Conservation (phyloP, 768 basidiomycete species). For the Phaffia tasmanica region DNA sequence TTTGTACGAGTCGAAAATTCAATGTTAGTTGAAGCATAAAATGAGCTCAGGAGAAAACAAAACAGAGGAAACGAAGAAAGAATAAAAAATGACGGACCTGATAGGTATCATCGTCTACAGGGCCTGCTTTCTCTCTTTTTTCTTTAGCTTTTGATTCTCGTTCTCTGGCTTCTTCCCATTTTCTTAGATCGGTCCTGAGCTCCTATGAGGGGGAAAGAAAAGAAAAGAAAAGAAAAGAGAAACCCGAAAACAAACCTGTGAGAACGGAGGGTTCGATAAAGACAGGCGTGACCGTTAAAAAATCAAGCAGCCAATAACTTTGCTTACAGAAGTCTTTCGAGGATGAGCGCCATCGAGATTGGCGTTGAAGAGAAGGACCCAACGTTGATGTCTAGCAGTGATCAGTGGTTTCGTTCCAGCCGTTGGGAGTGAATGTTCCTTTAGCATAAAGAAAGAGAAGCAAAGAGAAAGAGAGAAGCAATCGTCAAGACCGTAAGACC, state of each 20-base stretch:
- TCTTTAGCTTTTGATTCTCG: conserved; percentile 7
- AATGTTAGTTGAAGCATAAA: neutral
- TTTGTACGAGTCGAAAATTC: neutral
- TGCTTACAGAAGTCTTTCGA: neutral
- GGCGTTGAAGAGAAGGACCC: conserved; percentile 14
- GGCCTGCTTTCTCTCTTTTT: conserved; percentile 5
- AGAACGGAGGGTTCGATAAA: neutral
- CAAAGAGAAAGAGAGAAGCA: neutral
- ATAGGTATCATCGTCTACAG: conserved; percentile 1
- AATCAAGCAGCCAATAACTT: too few relatives aligned
- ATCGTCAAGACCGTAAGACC: too few relatives aligned
- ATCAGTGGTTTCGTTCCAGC: neutral
- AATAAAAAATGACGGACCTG: neutral
- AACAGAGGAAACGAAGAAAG: neutral
- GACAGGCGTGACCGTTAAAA: too few relatives aligned
- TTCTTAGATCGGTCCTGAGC: conserved; percentile 3
- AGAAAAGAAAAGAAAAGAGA: neutral
- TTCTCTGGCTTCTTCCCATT: conserved; percentile 6
- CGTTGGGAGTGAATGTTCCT: conserved; percentile 7
- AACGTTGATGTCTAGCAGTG: conserved; percentile 9
- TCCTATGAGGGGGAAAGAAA: neutral
- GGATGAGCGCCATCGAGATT: conserved; percentile 13
- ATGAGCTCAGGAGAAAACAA: neutral
- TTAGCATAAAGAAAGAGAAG: neutral
- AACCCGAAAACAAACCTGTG: neutral